These are phyloP conservation scores for Cryptomeria japonica DNA, from an alignment of 75 land plant genomes.

Conservation along the genomic window DNA sequence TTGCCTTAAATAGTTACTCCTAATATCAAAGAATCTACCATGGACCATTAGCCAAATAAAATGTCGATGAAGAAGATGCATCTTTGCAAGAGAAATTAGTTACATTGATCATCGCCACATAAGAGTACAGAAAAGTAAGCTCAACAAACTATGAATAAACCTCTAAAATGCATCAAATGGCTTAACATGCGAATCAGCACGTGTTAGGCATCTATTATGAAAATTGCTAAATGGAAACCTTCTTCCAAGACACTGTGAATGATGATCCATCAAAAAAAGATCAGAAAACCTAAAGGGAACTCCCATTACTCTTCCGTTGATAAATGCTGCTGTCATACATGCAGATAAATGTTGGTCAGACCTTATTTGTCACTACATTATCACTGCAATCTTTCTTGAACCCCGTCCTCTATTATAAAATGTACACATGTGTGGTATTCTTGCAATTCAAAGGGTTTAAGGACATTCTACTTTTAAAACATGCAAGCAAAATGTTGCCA, in stretches of 20 bases:
- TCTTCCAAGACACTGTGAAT: neutral
- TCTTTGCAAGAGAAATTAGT: neutral
- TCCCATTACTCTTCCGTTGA: conserved; percentile 7
- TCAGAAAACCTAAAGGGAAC: conserved; percentile 5
- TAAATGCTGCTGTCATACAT: conserved; percentile 13
- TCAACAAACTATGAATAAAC: neutral
- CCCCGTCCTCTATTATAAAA: conserved; percentile 13
- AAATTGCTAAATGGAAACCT: neutral
- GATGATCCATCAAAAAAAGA: conserved; percentile 2
- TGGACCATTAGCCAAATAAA: neutral
- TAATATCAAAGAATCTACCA: neutral
- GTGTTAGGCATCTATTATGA: neutral
- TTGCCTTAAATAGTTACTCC: neutral
- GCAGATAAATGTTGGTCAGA: conserved; percentile 6
- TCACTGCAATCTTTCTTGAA: conserved; percentile 9
- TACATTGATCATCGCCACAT: neutral
- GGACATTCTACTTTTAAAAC: conserved; percentile 6
- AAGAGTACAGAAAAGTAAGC: neutral
- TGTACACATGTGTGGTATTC: conserved; percentile 10
- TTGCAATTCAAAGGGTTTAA: conserved; percentile 3
- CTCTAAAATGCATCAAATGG: conserved; percentile 5
- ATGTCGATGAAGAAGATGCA: neutral
- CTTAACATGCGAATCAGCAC: neutral
- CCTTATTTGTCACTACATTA: conserved; percentile 15
- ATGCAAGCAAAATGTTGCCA: conserved; percentile 14